Conservation (phyloP, 2,329 filamentous ascomycete genomes). For the Colletotrichum trifolii region DNA sequence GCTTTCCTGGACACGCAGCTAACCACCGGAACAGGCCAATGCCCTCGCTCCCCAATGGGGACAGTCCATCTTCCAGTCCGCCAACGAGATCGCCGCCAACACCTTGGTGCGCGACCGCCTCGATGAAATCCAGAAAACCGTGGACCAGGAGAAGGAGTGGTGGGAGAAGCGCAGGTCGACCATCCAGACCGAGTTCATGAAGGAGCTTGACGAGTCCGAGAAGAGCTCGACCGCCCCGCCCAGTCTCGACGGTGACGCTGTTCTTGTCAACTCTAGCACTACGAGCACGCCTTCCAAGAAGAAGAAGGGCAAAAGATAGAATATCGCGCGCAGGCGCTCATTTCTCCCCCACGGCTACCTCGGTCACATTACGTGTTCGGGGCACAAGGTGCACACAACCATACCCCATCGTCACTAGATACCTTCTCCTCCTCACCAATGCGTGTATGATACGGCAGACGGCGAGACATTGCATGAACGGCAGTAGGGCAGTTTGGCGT, state of each 20-base stretch:
- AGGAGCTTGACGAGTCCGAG: slow-evolving; percentile 79
- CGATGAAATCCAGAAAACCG: slow-evolving; percentile 78
- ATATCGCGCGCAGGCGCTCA: neutral
- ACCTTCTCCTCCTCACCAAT: slow-evolving; percentile 20
- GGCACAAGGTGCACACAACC: neutral
- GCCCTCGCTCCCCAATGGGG: slow-evolving; percentile 91
- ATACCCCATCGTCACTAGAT: slow-evolving; percentile 23
- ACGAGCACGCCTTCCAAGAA: slow-evolving; percentile 60
- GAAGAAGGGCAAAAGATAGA: slow-evolving; percentile 74
- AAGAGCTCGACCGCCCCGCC: slow-evolving; percentile 52
- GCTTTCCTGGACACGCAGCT: neutral
- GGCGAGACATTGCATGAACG: slow-evolving; percentile 26
- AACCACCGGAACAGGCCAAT: slow-evolving; percentile 75
- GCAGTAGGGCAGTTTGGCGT: slow-evolving; percentile 30
- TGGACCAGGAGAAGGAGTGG: slow-evolving; percentile 83
- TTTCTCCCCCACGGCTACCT: neutral
- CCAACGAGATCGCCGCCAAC: slow-evolving; percentile 95
- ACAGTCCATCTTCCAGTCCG: slow-evolving; percentile 94
- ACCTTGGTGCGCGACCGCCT: slow-evolving; percentile 78
- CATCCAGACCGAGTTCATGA: slow-evolving; percentile 83
- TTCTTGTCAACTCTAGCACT: slow-evolving; percentile 75
- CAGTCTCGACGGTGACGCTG: slow-evolving; percentile 81
- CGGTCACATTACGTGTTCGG: slow-evolving; percentile 1
- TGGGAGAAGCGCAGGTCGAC: slow-evolving; percentile 86
- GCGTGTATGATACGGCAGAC: slow-evolving; percentile 15